Percentiles rank a stretch among this genome's conserved stretches.
Conservation (phyloP, 441 rosid genomes). For the Rhodomyrtus psidioides region DNA sequence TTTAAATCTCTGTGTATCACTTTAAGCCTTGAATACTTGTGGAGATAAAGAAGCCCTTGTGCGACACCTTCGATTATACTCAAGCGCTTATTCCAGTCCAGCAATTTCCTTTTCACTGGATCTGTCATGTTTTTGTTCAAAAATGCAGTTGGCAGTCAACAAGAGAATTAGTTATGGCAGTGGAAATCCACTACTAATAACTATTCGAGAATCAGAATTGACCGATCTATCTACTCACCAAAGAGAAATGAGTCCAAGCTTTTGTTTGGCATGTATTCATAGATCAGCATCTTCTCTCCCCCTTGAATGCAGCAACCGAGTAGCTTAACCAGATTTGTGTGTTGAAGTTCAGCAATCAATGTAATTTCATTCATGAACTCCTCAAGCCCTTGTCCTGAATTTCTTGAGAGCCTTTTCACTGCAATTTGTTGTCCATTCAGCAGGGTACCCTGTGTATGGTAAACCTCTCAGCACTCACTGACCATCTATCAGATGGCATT, state of each 20-base stretch:
- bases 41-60: conserved; percentile 8
- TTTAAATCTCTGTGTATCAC: conserved; percentile 11
- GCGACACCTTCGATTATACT: conserved; percentile 7
- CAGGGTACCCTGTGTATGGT: conserved; percentile 1
- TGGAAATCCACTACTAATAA: not conserved
- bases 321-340: conserved; percentile 13
- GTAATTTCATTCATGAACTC: conserved; percentile 17
- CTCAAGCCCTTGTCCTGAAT: conserved; percentile 13
- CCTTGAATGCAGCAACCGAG: conserved; percentile 12
- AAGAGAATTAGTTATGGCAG: not conserved
- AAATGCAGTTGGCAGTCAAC: not conserved
- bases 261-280: conserved; percentile 7
- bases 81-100: conserved; percentile 2
- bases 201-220: not conserved
- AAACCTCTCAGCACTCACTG: not conserved
- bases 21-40: conserved; percentile 8
- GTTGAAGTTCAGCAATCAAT: conserved; percentile 15
- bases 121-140: not conserved
- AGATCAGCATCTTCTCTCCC: conserved; percentile 16
- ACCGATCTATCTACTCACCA: conserved; percentile 1
- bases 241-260: conserved; percentile 10
- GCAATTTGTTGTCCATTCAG: conserved; percentile 10
- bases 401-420: conserved; percentile 15
- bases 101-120: not conserved
- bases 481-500: not conserved